Evolutionary conservation across 2,329 filamentous ascomycete species (phyloP), one percentile per base, ranked within the genome.

Genomic region (Fusarium decemcellulare): DNA sequence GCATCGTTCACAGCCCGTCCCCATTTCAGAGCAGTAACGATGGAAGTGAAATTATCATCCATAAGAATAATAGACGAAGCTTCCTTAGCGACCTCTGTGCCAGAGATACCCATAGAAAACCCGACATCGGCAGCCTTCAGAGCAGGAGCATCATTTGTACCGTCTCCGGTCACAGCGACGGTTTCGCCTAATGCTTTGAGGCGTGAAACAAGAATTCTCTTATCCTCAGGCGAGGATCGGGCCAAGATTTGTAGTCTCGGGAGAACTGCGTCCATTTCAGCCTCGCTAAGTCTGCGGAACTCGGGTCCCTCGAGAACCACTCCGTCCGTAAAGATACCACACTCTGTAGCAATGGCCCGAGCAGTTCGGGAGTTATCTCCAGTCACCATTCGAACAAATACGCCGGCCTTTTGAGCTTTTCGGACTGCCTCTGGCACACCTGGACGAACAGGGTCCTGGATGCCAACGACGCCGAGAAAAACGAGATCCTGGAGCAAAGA

Each of bases 1-100:
- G 27, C 27, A 6, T 47, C 44, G 14, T 47, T 47, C 12, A 47
- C 44, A 32, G 44, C 27, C 27, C 44, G 44, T 7, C 44, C 44
- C 44, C 44, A 47, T 16, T 30, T 47, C 0, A 47, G 23, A 30
- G 44, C 23, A 30, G 23, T 47, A 11, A 47, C 10, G 16, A 47
- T 47, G n/a, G 44, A 47, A 29, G 27, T 32, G 6, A 47, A 47
- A 7, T 32, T 47, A 32, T 47, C 44, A 12, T 47, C 44, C 44
- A 47, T 47, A 3, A 47, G 44, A 6, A 47, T 18, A 7, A 47
- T 32, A 11, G 23, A 15, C 8, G 44, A 30, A 32, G 44, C 44
- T 32, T 47, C 27, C 77, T 91, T 91, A 16, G 89, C 89, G 48
- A 51, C 50, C 72, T 91, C 88, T n/a, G 88, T 90, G 64, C 89